A percentile compares a stretch with the other conserved stretches of the same genome.
Conservation (phyloP, 257 asterid genomes). For the Forsythia viridissima region DNA sequence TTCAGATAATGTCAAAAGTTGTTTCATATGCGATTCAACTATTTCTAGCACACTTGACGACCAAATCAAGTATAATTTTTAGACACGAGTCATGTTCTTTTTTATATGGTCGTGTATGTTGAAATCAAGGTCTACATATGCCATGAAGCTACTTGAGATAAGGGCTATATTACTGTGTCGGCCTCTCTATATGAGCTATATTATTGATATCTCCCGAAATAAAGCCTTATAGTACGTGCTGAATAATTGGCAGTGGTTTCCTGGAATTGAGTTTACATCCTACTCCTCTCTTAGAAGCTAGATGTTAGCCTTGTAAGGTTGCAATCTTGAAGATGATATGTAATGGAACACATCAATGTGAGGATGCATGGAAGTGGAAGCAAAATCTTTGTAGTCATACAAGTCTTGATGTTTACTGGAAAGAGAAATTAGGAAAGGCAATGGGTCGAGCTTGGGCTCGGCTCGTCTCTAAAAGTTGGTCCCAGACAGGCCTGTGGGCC, state of each 20-base stretch:
- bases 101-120: neutral
- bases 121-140: conserved; percentile 4
- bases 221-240: neutral
- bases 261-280: neutral
- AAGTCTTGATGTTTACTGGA: neutral
- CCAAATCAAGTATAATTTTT: neutral
- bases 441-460: too few relatives aligned
- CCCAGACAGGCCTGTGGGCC: too few relatives aligned
- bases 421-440: too few relatives aligned
- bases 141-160: neutral
- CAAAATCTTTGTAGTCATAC: neutral
- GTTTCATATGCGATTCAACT: neutral
- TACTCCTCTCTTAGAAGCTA: conserved; percentile 7
- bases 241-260: neutral
- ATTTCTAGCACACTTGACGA: conserved; percentile 11
- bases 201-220: neutral
- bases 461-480: too few relatives aligned
- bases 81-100: conserved; percentile 7
- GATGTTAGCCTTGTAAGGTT: neutral
- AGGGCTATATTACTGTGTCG: neutral
- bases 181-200: neutral
- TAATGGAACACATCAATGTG: neutral
- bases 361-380: neutral
- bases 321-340: too few relatives aligned
- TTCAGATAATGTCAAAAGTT: neutral